Evolutionary conservation across 768 basidiomycete genomes (phyloP), one percentile per base, ranked within the genome.

Genomic region (Tulasnella sp.): DNA sequence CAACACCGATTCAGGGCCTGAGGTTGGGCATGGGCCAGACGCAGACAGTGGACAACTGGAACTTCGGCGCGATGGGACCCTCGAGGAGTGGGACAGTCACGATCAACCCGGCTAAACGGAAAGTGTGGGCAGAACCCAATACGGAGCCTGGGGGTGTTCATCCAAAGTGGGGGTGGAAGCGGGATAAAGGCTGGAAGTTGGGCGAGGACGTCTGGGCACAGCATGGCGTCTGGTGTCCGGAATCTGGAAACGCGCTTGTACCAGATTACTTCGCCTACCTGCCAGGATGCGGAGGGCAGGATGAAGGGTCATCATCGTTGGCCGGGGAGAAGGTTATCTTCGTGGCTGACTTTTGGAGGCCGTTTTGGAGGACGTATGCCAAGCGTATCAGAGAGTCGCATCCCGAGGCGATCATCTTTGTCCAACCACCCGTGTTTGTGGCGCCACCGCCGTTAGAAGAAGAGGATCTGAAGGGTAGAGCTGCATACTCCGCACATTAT

Each of bases 381-480:
- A 63, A 67, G 1, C 76, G 82, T 15, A 81, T 93, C 42, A 79
- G 90, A 1, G 51, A 70, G 3, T 69, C 80, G 4, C 92, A 97
- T 67, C 85, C 86, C 0, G 81, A 85, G 54, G 83, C 87, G 7
- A 93, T 97, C 64, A 74, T 84, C n/a, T 95, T 98, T 68, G 75
- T 95, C 48, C 89, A 94, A 61, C 88, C 91, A 0, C 89, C 94
- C 4, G 91, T 98, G 0, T 97, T 97, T 68, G 83, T 82, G 0
- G 72, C 74, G 1, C 95, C 94, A 0, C 91, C 93, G 0, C 65
- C 70, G 23, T 69, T 83, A 1, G 70, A 81, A 15, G 77, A 78
- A 7, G 77, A 79, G 23, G 76, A 78, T 5, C 71, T 83, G 13
- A 70, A 82, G 17, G 77, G 80, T 13, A 84, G 93, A 1, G 82